Evolutionary conservation across 2,329 filamentous ascomycete genomes (phyloP).

Genomic region (Fusarium nodosum): DNA sequence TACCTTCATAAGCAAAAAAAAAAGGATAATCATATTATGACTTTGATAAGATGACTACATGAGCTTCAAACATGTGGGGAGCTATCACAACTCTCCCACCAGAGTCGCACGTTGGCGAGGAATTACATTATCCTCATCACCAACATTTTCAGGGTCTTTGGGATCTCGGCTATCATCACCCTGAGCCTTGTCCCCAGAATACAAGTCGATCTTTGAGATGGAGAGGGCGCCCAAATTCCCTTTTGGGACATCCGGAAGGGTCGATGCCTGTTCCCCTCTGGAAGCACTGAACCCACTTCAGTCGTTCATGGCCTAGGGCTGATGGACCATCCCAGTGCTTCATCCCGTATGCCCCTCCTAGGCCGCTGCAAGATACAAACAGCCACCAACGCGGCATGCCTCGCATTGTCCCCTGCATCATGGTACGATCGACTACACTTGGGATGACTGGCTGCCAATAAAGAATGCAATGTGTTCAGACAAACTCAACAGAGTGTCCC

Average conservation of each 20-base stretch:
- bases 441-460: constrained; percentile 16
- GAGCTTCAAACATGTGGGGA: neutral
- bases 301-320: constrained; percentile 6
- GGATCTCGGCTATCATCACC: constrained; percentile 20
- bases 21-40: neutral
- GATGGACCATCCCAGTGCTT: constrained; percentile 7
- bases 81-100: neutral
- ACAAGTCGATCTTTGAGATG: constrained; percentile 12
- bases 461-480: constrained; percentile 13
- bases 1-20: neutral
- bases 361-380: constrained; percentile 25
- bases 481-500: constrained; percentile 22
- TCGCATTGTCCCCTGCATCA: constrained; percentile 39
- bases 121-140: neutral
- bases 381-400: constrained; percentile 26
- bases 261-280: constrained; percentile 10
- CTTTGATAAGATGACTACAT: neutral
- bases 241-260: constrained; percentile 21
- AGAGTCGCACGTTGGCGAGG: constrained; percentile 12
- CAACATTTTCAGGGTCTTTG: constrained; percentile 31
- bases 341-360: constrained; percentile 16
- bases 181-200: constrained; percentile 22
- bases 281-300: constrained; percentile 8
- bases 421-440: constrained; percentile 27
- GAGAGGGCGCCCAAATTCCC: neutral